phyloP scores from a whole-genome alignment of 164 flowering plant species.

The Kalanchoe fedtschenkoi region DNA sequence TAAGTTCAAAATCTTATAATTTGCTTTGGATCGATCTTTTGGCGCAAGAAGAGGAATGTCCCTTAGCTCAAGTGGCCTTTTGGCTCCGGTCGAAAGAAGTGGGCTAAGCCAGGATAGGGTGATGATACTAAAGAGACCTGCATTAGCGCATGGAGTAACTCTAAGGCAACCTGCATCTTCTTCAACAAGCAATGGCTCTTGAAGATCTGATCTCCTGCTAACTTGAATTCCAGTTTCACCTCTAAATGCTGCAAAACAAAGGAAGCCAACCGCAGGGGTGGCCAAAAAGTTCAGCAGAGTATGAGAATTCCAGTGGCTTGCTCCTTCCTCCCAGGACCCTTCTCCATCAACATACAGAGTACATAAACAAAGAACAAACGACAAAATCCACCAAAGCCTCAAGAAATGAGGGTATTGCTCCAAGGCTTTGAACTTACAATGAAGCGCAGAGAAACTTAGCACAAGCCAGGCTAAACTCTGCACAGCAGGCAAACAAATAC shows the following conservation, averaged over 20 bases:
- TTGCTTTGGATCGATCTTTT: slow-evolving; percentile 71
- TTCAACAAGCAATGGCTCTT: slow-evolving; percentile 73
- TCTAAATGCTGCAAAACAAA: slow-evolving; percentile 55
- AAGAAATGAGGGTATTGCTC: slow-evolving; percentile 64
- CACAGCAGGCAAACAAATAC: slow-evolving; percentile 41
- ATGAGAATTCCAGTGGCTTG: slow-evolving; percentile 45
- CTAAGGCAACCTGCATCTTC: slow-evolving; percentile 86
- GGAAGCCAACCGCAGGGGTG: slow-evolving; percentile 70
- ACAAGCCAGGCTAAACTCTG: slow-evolving; percentile 79
- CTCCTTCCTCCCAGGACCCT: slow-evolving; percentile 36
- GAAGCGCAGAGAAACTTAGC: slow-evolving; percentile 57
- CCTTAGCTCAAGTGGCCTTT: slow-evolving; percentile 84
- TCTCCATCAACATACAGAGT: slow-evolving; percentile 61
- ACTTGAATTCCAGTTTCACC: slow-evolving; percentile 71
- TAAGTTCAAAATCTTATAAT: slow-evolving; percentile 64
- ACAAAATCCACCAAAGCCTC: slow-evolving; percentile 83
- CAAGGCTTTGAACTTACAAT: slow-evolving; percentile 56
- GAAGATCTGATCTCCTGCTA: slow-evolving; percentile 53
- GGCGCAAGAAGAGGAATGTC: slow-evolving; percentile 92
- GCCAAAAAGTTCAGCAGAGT: slow-evolving; percentile 59
- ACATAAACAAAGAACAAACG: slow-evolving; percentile 56
- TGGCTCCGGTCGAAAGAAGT: slow-evolving; percentile 72
- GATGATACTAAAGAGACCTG: slow-evolving; percentile 65
- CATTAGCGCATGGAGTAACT: slow-evolving; percentile 79
- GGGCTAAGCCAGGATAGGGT: slow-evolving; percentile 95